Conservation (phyloP, 768 basidiomycete genomes). For the Amyloporia xantha region DNA sequence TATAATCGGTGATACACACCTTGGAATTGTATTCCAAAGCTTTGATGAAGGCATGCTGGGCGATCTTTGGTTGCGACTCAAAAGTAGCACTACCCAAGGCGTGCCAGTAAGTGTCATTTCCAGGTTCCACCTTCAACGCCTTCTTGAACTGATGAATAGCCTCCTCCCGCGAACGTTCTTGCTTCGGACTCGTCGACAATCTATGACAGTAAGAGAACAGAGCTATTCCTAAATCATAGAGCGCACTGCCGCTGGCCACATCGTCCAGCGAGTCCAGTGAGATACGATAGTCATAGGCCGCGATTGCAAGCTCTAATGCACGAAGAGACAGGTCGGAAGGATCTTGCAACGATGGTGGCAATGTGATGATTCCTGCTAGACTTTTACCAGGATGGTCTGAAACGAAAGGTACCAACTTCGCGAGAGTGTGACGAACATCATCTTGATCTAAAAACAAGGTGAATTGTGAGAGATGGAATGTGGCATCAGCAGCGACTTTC, state of each 20-base stretch:
- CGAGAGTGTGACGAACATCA: slow-evolving; percentile 29
- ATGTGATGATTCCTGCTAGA: slow-evolving; percentile 35
- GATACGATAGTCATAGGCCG: slow-evolving; percentile 56
- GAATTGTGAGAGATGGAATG: slow-evolving; percentile 55
- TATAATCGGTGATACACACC: slow-evolving; percentile 33
- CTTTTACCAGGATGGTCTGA: slow-evolving; percentile 34
- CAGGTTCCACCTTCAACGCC: slow-evolving; percentile 67
- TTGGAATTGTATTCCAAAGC: slow-evolving; percentile 83
- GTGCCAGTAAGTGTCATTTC: slow-evolving; percentile 74
- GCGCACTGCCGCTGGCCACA: slow-evolving; percentile 46
- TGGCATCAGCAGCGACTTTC: slow-evolving; percentile 78
- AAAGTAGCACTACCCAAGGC: slow-evolving; percentile 75
- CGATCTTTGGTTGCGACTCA: slow-evolving; percentile 54
- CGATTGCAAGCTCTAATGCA: slow-evolving; percentile 45
- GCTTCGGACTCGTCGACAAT: slow-evolving; percentile 24
- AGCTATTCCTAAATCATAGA: slow-evolving; percentile 67
- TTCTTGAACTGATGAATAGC: slow-evolving; percentile 53
- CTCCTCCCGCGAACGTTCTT: slow-evolving; percentile 32
- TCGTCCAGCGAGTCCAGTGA: slow-evolving; percentile 50
- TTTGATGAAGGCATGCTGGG: slow-evolving; percentile 90
- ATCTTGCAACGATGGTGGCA: slow-evolving; percentile 17
- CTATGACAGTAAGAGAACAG: slow-evolving; percentile 44
- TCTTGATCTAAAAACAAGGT: slow-evolving; percentile 42
- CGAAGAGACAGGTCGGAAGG: slow-evolving; percentile 23
- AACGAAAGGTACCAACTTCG: slow-evolving; percentile 31